Evolutionary conservation across 371 early-diverging fungal species (phyloP), one percentile per base, ranked within the genome.

Genomic region (Mucor indicus): DNA sequence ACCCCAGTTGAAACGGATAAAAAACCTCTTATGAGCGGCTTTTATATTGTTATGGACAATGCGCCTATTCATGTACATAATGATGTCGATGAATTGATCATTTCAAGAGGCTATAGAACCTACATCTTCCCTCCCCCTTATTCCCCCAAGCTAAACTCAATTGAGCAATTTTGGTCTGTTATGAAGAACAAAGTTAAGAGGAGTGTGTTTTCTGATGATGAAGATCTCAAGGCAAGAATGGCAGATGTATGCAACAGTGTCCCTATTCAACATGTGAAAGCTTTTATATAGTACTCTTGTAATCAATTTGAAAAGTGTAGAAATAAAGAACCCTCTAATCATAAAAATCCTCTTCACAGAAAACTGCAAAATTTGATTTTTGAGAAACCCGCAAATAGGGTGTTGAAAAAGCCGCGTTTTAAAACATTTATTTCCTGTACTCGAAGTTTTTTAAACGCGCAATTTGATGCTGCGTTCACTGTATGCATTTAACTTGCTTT

Each of bases 241-340:
- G 24, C 41, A 27, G 50, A 50, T 12, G 50, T 43, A 13, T 50
- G 43, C 10, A n/a, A n/a, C n/a, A n/a, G n/a, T n/a, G n/a, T n/a
- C n/a, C 48, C 48, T 31, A 1, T 0, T 20, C 15, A 38, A 3
- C 27, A 27, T 15, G 20, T 39, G 11, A 17, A 29, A 32, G n/a
- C 8, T 10, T 39, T 30, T 46, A 29, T 46, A n/a, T 33, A 46
- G 17, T 41, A 45, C 27, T 53, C 53, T 33, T 1, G 37, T 6
- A 38, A 38, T 12, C 23, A 16, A 5, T 53, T 53, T 33, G 23
- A 31, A 21, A 44, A 40, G 25, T 46, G 39, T 9, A 46, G 39
- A 42, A 36, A 42, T 42, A 22, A 38, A 39, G 41, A 41, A 9
- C 41, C n/a, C n/a, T n/a, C n/a, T n/a, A n/a, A n/a, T n/a, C n/a